Percentiles rank a stretch among this genome's conserved stretches.
These are phyloP conservation scores for Zymoseptoria tritici DNA, from an alignment of 2,329 filamentous ascomycete species.

Conservation along the genomic window DNA sequence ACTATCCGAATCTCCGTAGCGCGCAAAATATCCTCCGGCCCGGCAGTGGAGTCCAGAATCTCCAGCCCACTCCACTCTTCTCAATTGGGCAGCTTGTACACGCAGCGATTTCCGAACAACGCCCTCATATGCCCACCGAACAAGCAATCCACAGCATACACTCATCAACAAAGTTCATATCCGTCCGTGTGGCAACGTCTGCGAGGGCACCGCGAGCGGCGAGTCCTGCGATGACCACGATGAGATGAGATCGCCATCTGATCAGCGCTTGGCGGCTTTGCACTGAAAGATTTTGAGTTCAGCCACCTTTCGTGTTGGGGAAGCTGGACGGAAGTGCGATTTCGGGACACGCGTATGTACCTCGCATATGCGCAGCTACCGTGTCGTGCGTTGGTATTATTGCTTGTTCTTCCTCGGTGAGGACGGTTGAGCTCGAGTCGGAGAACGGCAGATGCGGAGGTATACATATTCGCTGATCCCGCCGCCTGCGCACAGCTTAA, in stretches of 20 bases:
- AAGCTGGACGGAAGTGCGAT: background rate
- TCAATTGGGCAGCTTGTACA: no score
- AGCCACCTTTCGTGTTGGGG: background rate
- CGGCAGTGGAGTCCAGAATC: background rate
- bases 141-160: background rate
- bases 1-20: background rate
- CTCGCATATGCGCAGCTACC: no score
- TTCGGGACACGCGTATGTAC: background rate
- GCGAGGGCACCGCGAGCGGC: no score
- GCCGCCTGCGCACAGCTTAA: no score
- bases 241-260: background rate
- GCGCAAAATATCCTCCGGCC: background rate
- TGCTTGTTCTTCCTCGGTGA: background rate
- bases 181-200: no score
- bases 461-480: no score
- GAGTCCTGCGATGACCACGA: no score
- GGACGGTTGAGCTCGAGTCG: no score
- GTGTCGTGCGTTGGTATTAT: background rate
- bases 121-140: background rate
- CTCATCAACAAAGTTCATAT: background rate
- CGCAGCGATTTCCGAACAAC: background rate
- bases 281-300: background rate
- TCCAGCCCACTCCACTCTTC: background rate
- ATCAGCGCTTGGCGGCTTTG: background rate
- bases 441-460: no score